Conservation (phyloP, 441 rosid genomes). For the Populus hybrid region DNA sequence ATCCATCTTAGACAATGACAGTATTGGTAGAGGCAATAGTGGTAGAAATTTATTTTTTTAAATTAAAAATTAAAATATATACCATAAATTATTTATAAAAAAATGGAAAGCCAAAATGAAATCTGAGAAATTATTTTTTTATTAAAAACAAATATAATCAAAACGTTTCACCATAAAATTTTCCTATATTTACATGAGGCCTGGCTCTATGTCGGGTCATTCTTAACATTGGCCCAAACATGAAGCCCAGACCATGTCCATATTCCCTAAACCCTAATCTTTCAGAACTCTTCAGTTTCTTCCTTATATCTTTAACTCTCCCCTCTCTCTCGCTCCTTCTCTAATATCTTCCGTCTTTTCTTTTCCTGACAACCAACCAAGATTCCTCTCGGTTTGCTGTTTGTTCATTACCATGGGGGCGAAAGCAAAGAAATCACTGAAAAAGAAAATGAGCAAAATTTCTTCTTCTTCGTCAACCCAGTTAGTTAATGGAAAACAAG, state of each 20-base stretch:
- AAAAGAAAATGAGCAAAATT: conserved; percentile 53
- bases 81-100: too few species aligned
- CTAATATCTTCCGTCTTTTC: not conserved
- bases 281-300: not conserved
- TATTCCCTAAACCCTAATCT: not conserved
- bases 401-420: conserved; percentile 47
- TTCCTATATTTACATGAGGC: not conserved
- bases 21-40: too few species aligned
- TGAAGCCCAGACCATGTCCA: not conserved
- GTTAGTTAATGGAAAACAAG: conserved; percentile 28
- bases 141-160: not conserved
- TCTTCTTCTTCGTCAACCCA: conserved; percentile 24
- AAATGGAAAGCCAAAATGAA: not conserved
- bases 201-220: not conserved
- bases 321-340: not conserved
- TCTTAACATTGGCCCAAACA: not conserved
- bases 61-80: too few species aligned
- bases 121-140: too few species aligned
- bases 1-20: too few species aligned
- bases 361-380: not conserved
- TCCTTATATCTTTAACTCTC: not conserved
- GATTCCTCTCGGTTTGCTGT: not conserved
- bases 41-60: too few species aligned
- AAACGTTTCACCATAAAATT: not conserved
- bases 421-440: conserved; percentile 67